A percentile compares a stretch with the other conserved stretches of the same genome.
Conservation (phyloP, 208 protist species). For the Naegleria fowleri region DNA sequence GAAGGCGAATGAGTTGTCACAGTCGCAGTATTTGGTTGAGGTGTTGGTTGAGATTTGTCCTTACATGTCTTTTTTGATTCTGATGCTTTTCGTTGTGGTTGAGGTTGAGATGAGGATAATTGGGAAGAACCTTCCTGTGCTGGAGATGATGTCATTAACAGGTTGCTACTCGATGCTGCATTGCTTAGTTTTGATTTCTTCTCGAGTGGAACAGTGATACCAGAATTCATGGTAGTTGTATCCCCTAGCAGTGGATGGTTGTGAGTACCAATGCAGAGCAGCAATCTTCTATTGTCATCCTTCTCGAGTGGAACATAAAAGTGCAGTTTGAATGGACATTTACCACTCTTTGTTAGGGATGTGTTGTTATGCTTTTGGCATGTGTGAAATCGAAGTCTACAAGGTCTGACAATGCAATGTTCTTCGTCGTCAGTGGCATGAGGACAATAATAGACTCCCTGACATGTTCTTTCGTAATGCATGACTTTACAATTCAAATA, state of each 20-base stretch:
- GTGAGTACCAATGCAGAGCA: background rate
- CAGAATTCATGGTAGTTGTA: background rate
- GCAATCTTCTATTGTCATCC: background rate
- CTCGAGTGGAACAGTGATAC: background rate
- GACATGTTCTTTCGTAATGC: conserved; percentile 25
- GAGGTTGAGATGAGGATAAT: too few relatives aligned
- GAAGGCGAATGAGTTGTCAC: background rate
- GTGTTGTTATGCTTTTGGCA: background rate
- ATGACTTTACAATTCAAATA: conserved; percentile 23
- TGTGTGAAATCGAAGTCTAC: background rate
- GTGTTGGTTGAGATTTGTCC: background rate
- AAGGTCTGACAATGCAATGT: background rate
- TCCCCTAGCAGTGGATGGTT: background rate
- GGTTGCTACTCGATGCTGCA: background rate
- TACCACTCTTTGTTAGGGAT: background rate
- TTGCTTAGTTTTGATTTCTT: background rate
- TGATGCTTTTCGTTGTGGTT: background rate
- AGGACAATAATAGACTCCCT: conserved; percentile 21
- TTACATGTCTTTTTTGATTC: background rate
- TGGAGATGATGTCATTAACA: background rate
- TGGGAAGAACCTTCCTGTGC: background rate
- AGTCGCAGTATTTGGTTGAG: background rate
- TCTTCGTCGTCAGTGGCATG: background rate
- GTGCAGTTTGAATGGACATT: background rate
- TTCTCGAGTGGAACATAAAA: conserved; percentile 8